These are phyloP conservation scores for Thraustochytrium sp. DNA, from an alignment of 352 stramenopile species.

Conservation along the genomic window DNA sequence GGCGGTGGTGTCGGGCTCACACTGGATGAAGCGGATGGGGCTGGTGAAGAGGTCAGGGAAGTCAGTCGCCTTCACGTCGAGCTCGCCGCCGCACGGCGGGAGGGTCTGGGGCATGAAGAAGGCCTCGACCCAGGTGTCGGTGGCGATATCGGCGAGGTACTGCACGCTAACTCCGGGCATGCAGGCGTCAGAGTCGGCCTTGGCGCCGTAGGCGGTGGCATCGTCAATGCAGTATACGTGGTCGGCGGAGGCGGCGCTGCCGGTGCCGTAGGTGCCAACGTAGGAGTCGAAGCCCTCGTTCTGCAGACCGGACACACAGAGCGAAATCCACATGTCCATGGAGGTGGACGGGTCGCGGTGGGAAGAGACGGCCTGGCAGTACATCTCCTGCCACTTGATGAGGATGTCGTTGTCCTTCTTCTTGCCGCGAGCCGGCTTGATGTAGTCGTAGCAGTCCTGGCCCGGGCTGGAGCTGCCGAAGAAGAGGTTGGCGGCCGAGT, in stretches of 20 bases:
- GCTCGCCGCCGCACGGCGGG: conserved; percentile 20
- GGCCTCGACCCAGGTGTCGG: not conserved
- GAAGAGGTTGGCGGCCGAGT: not conserved
- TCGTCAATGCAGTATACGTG: not conserved
- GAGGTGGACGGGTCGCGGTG: not conserved
- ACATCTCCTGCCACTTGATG: not conserved
- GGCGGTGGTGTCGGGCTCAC: not conserved
- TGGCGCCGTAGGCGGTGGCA: not conserved
- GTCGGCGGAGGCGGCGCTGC: not conserved
- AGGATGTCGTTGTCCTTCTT: not conserved
- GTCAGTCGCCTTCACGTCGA: not conserved
- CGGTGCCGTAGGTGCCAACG: not conserved
- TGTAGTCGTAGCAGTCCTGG: conserved; percentile 3
- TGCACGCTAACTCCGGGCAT: conserved; percentile 6
- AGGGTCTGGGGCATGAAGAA: conserved; percentile 11
- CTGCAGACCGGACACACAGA: not conserved
- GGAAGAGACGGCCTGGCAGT: not conserved
- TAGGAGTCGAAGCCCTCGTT: not conserved
- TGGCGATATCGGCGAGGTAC: not conserved
- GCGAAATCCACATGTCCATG: not conserved
- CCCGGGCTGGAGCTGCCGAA: not conserved
- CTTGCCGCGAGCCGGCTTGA: not conserved
- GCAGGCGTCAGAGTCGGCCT: not conserved
- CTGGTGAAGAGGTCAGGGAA: not conserved
- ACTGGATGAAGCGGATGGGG: conserved; percentile 17